Percentiles rank a stretch among this genome's conserved stretches.
phyloP scores from a whole-genome alignment of 768 basidiomycete species.

The Suillus alpinus region DNA sequence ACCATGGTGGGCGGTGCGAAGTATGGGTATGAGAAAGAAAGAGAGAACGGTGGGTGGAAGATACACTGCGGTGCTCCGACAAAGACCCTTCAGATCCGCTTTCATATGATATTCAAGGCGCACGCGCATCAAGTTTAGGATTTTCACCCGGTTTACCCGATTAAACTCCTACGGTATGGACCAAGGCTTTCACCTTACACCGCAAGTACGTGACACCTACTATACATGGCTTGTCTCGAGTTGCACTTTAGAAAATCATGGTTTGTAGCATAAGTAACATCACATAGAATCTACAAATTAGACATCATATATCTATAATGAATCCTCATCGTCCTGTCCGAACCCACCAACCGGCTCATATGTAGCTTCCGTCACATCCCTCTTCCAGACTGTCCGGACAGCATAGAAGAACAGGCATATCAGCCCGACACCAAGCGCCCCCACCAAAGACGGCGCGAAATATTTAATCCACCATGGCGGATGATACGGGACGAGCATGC shows the following conservation, averaged over 20 bases:
- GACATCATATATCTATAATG: conserved; percentile 7
- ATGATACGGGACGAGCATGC: conserved; percentile 78
- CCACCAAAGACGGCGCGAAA: conserved; percentile 65
- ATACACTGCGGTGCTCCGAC: conserved; percentile 11
- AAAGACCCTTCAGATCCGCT: conserved; percentile 1
- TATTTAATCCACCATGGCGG: conserved; percentile 84
- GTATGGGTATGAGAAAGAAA: conserved; percentile 7
- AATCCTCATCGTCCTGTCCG: conserved; percentile 48
- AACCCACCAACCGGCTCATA: conserved; percentile 91
- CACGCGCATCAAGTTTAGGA: neutral
- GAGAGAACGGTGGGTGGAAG: neutral
- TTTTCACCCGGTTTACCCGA: conserved; percentile 7
- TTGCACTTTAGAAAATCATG: conserved; percentile 2
- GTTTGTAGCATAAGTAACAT: conserved; percentile 1
- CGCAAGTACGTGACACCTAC: too few species aligned
- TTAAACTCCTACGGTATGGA: too few species aligned
- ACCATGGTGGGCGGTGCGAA: conserved; percentile 24
- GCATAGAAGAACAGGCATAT: conserved; percentile 73
- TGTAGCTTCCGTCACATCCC: conserved; percentile 78
- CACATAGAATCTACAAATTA: conserved; percentile 20
- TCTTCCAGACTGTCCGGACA: conserved; percentile 67
- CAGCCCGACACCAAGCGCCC: conserved; percentile 51
- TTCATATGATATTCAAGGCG: conserved; percentile 31
- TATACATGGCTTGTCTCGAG: neutral
- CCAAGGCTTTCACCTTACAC: too few species aligned